These are phyloP conservation scores for Suillus plorans DNA, from an alignment of 768 basidiomycete genomes.

Conservation along the genomic window DNA sequence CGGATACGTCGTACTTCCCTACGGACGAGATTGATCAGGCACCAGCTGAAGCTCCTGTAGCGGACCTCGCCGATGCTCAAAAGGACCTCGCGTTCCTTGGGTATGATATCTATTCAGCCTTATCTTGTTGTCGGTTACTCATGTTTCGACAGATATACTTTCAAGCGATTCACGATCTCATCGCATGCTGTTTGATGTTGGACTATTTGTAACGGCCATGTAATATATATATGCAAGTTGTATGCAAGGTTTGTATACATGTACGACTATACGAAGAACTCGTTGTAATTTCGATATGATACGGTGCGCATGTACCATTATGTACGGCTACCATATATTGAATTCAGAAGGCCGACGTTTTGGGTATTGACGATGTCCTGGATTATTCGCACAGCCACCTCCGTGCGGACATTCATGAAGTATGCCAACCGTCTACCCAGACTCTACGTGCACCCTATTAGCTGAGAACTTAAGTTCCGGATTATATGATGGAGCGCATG, in stretches of 20 bases:
- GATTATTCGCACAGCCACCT: neutral
- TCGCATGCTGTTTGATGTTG: constrained; percentile 48
- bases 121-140: constrained; percentile 5
- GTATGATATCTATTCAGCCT: constrained; percentile 32
- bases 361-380: neutral
- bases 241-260: neutral
- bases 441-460: neutral
- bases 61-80: constrained; percentile 40
- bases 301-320: neutral
- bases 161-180: constrained; percentile 72
- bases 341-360: neutral
- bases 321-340: neutral
- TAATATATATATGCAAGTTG: neutral
- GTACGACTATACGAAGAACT: neutral
- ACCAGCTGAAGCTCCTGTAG: constrained; percentile 43
- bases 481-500: neutral
- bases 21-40: constrained; percentile 89
- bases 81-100: constrained; percentile 70
- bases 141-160: constrained; percentile 59
- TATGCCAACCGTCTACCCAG: neutral
- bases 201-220: neutral
- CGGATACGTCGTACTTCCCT: constrained; percentile 98
- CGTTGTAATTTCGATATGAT: neutral
- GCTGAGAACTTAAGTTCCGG: neutral
- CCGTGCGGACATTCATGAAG: neutral